Evolutionary conservation across 805 yeast species (phyloP), one percentile per base, ranked within the genome.

Genomic region (Brettanomyces custersianus): DNA sequence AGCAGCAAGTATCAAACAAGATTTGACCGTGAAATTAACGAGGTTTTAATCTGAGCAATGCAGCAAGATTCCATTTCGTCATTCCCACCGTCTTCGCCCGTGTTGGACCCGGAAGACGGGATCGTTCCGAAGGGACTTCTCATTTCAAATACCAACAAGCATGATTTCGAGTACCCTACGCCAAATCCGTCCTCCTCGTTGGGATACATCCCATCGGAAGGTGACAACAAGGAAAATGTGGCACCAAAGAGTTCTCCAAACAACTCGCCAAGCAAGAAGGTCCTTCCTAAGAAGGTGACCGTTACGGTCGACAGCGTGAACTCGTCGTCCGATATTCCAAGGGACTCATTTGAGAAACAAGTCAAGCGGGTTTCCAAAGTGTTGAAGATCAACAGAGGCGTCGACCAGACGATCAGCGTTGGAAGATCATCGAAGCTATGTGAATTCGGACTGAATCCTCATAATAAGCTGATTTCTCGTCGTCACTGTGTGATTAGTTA

Each of bases 351-450:
- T n/a, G 20, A 32, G 10, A 19, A 18, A 5, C 28, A 32, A 18
- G 20, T 24, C 12, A 11, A 9, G 8, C 18, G 21, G 17, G 22
- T 32, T 22, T 22, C 35, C 9, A 32, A 32, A 23, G 40, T 46
- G 13, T 35, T 46, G n/a, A 23, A 66, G 16, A 57, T 78, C 17
- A 60, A 70, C 4, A 34, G 45, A 8, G 46, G 49, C 20, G 13
- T 27, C 5, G 68, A 69, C 20, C 39, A 54, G 3, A 51, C 53
- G 4, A 56, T 74, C 29, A 60, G 65, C 9, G 55, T 81, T 33
- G 92, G 95, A 12, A 68, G 95, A 44, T 80, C 90, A 2, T 74
- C 85, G 8, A 63, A 68, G 44, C 54, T 73, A 6, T 71, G 80
- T 35, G 76, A 71, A 35, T 72, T 62, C 57, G 52, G 60, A 57